Evolutionary conservation across 179 eudicot genomes (phyloP), one percentile per base, ranked within the genome.

Genomic region (Silene noctiflora): DNA sequence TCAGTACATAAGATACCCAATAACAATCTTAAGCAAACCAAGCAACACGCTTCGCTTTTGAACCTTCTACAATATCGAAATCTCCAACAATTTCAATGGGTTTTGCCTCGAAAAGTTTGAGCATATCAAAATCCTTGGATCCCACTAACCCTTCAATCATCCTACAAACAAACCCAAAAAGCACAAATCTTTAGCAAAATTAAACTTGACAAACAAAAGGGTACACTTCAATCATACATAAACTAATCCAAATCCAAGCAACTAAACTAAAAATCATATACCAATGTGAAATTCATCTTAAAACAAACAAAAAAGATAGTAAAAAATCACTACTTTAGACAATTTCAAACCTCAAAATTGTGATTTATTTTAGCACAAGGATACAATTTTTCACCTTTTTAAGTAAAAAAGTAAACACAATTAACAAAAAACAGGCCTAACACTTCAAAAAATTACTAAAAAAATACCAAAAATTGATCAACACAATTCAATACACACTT

Each of bases 21-120:
- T 73, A 67, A 72, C 65, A 66, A 61, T 27, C 60, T 76, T 74
- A 73, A 56, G 80, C 73, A 73, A 80, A 82, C 79, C 79, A 84
- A 79, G 75, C 21, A 79, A 80, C 75, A 72, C 21, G 11, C 19
- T 75, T 78, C 80, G 78, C 74, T 79, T 51, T 69, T 80, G 77
- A 76, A 72, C 87, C 85, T 85, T 74, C 85, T 84, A 86, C 75
- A 78, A 82, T 72, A 73, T 64, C 69, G 76, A 82, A 31, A 67
- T 19, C 82, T 80, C 69, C 79, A 73, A 78, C 63, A 83, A 82
- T 75, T 56, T 53, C 69, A 44, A 17, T 63, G 71, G 35, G 62
- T 81, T 76, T 77, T 25, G 44, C 67, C 67, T 72, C 59, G 58
- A 72, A 76, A 66, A 68, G 70, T 70, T n/a, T 13, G 78, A 75